These are phyloP conservation scores for Lyophyllum semitale DNA, from an alignment of 768 basidiomycete species.

Conservation along the genomic window DNA sequence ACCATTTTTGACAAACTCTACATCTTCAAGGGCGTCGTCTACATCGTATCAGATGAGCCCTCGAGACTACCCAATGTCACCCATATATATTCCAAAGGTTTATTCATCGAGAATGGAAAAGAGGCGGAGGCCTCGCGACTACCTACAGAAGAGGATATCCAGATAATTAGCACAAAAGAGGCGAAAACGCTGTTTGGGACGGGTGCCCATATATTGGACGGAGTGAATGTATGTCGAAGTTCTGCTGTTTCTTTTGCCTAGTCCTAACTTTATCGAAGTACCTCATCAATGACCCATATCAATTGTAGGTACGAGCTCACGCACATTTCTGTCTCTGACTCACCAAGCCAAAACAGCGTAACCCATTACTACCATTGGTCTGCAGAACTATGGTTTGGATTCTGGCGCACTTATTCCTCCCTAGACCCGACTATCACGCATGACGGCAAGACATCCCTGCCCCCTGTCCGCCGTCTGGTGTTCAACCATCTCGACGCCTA, in stretches of 20 bases:
- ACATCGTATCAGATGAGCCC: slow-evolving; percentile 78
- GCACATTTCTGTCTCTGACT: neutral
- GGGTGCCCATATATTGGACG: slow-evolving; percentile 74
- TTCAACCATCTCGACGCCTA: slow-evolving; percentile 74
- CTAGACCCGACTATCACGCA: slow-evolving; percentile 70
- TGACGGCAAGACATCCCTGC: slow-evolving; percentile 70
- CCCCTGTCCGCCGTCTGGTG: slow-evolving; percentile 71
- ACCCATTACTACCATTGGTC: slow-evolving; percentile 95
- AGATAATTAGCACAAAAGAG: slow-evolving; percentile 66
- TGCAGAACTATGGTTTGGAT: slow-evolving; percentile 88
- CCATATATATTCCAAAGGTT: slow-evolving; percentile 72
- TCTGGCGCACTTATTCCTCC: slow-evolving; percentile 89
- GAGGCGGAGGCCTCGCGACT: slow-evolving; percentile 58
- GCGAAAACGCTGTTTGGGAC: slow-evolving; percentile 72
- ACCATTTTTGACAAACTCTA: slow-evolving; percentile 86
- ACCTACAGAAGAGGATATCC: slow-evolving; percentile 80
- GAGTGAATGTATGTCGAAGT: slow-evolving; percentile 57
- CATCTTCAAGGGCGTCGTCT: slow-evolving; percentile 78
- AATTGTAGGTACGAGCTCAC: slow-evolving; percentile 61
- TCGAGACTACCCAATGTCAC: slow-evolving; percentile 62
- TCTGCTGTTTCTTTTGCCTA: neutral
- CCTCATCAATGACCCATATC: slow-evolving; percentile 81
- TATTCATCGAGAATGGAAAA: slow-evolving; percentile 57
- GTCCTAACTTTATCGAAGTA: slow-evolving; percentile 45
- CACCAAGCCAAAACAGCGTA: slow-evolving; percentile 46